Conservation (phyloP, 2,329 filamentous ascomycete species). For the Colletotrichum filicis region DNA sequence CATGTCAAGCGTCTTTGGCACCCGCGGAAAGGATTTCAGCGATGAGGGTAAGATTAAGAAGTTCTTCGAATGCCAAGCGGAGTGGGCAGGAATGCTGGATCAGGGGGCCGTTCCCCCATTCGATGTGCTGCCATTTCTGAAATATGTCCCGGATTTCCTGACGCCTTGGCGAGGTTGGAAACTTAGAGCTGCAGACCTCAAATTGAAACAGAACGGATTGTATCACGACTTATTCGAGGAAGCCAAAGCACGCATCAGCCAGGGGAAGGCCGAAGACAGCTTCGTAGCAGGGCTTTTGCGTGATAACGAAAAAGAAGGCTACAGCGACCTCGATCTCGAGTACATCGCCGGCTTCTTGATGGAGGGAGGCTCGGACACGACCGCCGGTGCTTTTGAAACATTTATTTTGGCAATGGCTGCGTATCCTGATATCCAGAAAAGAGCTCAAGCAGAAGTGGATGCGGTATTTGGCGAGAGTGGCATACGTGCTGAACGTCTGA, state of each 20-base stretch:
- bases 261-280: conserved; percentile 6
- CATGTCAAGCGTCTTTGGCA: conserved; percentile 11
- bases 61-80: conserved; percentile 39
- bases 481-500: conserved; percentile 45
- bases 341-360: conserved; percentile 37
- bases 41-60: conserved; percentile 16
- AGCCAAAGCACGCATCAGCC: background rate
- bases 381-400: conserved; percentile 30
- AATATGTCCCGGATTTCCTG: background rate
- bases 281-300: conserved; percentile 5
- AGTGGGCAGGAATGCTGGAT: conserved; percentile 40
- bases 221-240: conserved; percentile 11
- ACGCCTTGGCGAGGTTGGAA: conserved; percentile 17
- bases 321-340: conserved; percentile 37
- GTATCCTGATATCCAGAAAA: conserved; percentile 36
- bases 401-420: conserved; percentile 41
- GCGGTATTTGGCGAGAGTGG: conserved; percentile 34
- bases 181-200: background rate
- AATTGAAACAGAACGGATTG: conserved; percentile 1
- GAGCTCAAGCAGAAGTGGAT: conserved; percentile 43
- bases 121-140: conserved; percentile 39
- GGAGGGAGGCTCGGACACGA: conserved; percentile 42
- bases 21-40: conserved; percentile 32
- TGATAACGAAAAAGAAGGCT: conserved; percentile 27
- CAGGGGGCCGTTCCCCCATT: conserved; percentile 41